These are phyloP conservation scores for Vitis labrusca DNA, from an alignment of 164 flowering plant genomes.

Conservation along the genomic window DNA sequence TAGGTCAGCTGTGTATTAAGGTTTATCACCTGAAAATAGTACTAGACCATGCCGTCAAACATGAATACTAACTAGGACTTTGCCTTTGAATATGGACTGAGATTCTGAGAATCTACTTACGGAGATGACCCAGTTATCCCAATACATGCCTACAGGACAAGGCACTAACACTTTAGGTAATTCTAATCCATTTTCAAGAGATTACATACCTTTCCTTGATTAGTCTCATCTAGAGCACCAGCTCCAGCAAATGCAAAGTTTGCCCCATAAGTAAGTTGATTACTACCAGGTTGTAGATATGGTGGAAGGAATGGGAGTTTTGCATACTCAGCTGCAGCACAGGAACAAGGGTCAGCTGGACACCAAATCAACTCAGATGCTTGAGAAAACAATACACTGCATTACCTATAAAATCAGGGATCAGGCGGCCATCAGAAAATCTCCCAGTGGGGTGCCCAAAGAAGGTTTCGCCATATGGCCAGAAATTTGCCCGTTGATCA, in stretches of 20 bases:
- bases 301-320: slow-evolving; percentile 14
- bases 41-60: no score
- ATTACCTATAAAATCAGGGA: slow-evolving; percentile 50
- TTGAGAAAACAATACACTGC: no score
- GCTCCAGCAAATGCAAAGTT: slow-evolving; percentile 46
- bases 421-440: slow-evolving; percentile 44
- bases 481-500: slow-evolving; percentile 30
- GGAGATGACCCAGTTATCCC: no score
- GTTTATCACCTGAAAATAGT: slow-evolving; percentile 10
- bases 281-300: slow-evolving; percentile 21
- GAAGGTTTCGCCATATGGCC: slow-evolving; percentile 44
- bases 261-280: slow-evolving; percentile 16
- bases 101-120: no score
- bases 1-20: slow-evolving; percentile 19
- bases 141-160: no score
- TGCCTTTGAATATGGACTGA: no score
- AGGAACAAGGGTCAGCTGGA: not conserved
- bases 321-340: slow-evolving; percentile 35
- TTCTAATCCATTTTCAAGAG: no score
- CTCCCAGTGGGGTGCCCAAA: slow-evolving; percentile 45
- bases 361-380: no score
- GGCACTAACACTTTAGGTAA: no score
- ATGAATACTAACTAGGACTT: no score
- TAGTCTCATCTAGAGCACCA: slow-evolving; percentile 31
- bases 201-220: slow-evolving; percentile 17